Conservation (phyloP, 306 rosid genomes). For the Mimosa bimucronata region DNA sequence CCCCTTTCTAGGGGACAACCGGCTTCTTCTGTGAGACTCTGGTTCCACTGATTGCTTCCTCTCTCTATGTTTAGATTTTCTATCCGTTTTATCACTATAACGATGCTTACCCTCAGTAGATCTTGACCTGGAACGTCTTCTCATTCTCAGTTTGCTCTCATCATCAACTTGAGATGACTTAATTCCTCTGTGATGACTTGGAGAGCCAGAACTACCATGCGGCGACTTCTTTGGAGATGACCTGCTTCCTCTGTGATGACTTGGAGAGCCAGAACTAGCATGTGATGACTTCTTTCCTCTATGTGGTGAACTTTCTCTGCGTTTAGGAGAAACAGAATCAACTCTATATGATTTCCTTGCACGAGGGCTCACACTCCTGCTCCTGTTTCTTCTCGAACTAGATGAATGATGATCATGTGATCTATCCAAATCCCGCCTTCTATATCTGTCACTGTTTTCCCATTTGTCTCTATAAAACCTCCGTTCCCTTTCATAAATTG, state of each 20-base stretch:
- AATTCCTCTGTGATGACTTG: slow-evolving; percentile 54
- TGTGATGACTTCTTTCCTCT: slow-evolving; percentile 62
- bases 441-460: slow-evolving; percentile 67
- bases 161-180: slow-evolving; percentile 73
- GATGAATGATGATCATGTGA: slow-evolving; percentile 56
- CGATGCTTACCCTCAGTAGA: slow-evolving; percentile 63
- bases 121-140: slow-evolving; percentile 79
- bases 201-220: slow-evolving; percentile 69
- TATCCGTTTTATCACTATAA: slow-evolving; percentile 52
- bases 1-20: slow-evolving; percentile 63
- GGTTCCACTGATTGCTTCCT: slow-evolving; percentile 77
- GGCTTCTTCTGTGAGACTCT: slow-evolving; percentile 53
- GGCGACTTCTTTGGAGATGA: slow-evolving; percentile 72
- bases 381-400: slow-evolving; percentile 65
- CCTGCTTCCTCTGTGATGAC: slow-evolving; percentile 56
- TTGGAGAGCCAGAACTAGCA: slow-evolving; percentile 69
- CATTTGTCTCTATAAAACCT: slow-evolving; percentile 66
- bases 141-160: slow-evolving; percentile 56
- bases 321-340: slow-evolving; percentile 76
- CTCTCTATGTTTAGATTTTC: slow-evolving; percentile 62
- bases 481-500: slow-evolving; percentile 61
- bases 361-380: slow-evolving; percentile 76
- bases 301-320: slow-evolving; percentile 64
- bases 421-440: slow-evolving; percentile 77
- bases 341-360: slow-evolving; percentile 58